Conservation (phyloP, 1,284 basidiomycete species). For the Chiua sp. region DNA sequence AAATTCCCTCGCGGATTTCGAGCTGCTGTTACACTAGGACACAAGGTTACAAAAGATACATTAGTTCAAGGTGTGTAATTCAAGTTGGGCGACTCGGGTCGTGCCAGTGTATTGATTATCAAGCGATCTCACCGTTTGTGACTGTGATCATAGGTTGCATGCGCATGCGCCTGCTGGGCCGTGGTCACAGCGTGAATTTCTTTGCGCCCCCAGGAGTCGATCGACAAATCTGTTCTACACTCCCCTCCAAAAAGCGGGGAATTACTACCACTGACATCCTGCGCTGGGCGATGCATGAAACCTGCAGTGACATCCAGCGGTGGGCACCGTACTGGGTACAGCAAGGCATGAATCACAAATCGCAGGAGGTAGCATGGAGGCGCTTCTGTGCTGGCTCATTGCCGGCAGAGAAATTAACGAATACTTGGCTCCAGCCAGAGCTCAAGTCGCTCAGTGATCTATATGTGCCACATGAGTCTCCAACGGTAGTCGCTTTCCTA, state of each 20-base stretch:
- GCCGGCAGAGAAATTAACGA: constrained; percentile 16
- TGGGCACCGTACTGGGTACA: constrained; percentile 48
- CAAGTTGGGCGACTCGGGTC: too few species aligned
- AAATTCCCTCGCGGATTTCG: constrained; percentile 48
- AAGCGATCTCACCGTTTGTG: background rate
- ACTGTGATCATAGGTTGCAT: constrained; percentile 47
- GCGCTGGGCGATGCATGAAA: constrained; percentile 48
- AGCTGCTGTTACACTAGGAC: constrained; percentile 56
- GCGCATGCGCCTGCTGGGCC: constrained; percentile 53
- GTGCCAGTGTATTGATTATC: background rate
- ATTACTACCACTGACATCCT: constrained; percentile 42
- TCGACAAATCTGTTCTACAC: constrained; percentile 39
- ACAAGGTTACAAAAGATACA: constrained; percentile 55
- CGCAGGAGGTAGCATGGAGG: constrained; percentile 30
- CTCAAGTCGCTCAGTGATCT: constrained; percentile 40
- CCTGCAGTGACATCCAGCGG: constrained; percentile 44
- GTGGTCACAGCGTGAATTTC: constrained; percentile 53
- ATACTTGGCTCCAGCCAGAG: constrained; percentile 42
- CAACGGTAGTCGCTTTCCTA: background rate
- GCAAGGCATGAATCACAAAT: constrained; percentile 48
- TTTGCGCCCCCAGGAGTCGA: constrained; percentile 53
- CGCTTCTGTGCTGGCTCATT: constrained; percentile 8
- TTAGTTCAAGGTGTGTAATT: constrained; percentile 53
- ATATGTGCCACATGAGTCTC: constrained; percentile 33
- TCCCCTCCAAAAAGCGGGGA: constrained; percentile 5